Evolutionary conservation across 2,329 filamentous ascomycete genomes (phyloP), one percentile per base, ranked within the genome.

Genomic region (Arthrinium puccinioides): DNA sequence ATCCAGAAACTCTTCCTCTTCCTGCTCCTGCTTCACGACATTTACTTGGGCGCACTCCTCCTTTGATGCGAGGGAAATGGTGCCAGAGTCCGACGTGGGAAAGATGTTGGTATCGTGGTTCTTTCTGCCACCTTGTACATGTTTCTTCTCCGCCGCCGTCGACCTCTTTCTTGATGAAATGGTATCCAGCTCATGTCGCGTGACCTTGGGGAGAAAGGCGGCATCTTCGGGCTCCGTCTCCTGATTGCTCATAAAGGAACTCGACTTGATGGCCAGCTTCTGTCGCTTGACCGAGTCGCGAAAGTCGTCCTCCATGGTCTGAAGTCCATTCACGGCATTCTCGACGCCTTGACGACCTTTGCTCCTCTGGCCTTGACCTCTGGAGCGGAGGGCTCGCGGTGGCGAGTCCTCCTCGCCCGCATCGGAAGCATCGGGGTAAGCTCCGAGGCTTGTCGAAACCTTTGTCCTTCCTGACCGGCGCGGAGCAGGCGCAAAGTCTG

Each of bases 281-380:
- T 74, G 69, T 16, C 53, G 59, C 39, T 68, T 67, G 9, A 64
- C 62, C 6, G 59, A 60, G 5, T 54, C 57, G 20, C 63, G 61
- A 3, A 75, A 49, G n/a, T 57, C 56, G 13, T 62, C 53, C 31
- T 74, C 71, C 67, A 74, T 73, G 44, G 68, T 59, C 5, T 59
- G 62, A 19, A 74, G 54, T n/a, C 61, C 58, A n/a, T 60, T 58
- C 42, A 69, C 60, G 14, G 66, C 66, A 4, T 56, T 44, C 8
- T 65, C 50, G 6, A 70, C 56, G 2, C 52, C 54, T 9, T 58
- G 49, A 2, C 41, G 40, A 6, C 39, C 48, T n/a, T 44, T 23
- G 10, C 31, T 25, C 20, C 41, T 41, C 16, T 32, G 33, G 24
- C 18, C 24, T n/a, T 21, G 20, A 9, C 11, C 15, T 6, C 16